A percentile compares a stretch with the other conserved stretches of the same genome.
Conservation (phyloP, 306 rosid species). For the Cucurbita moschata region DNA sequence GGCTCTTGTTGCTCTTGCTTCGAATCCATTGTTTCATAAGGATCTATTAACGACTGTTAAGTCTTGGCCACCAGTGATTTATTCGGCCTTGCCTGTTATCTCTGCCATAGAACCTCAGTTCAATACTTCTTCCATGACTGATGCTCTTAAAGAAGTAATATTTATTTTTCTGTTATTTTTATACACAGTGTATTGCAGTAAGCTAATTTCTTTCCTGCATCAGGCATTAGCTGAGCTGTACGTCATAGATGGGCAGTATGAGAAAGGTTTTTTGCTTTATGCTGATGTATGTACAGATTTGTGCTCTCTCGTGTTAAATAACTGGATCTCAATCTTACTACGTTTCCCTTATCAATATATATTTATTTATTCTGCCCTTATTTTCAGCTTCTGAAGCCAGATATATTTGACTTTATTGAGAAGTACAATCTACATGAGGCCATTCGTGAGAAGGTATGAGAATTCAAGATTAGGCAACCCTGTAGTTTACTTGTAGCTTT, state of each 20-base stretch:
- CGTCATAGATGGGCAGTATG: slow-evolving; percentile 70
- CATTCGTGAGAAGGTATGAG: slow-evolving; percentile 71
- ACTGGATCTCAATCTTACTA: neutral
- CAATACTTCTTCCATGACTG: slow-evolving; percentile 69
- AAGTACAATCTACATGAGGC: slow-evolving; percentile 63
- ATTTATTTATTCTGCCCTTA: slow-evolving; percentile 1
- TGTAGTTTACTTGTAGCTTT: neutral
- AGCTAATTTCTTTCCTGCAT: slow-evolving; percentile 13
- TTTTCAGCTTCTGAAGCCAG: slow-evolving; percentile 84
- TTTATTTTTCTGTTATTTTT: neutral
- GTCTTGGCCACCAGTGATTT: slow-evolving; percentile 77
- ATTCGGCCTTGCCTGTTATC: slow-evolving; percentile 71
- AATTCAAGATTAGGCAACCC: neutral
- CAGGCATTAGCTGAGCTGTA: slow-evolving; percentile 88
- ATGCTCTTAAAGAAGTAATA: slow-evolving; percentile 73
- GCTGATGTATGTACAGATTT: slow-evolving; percentile 65
- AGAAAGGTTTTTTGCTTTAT: slow-evolving; percentile 73
- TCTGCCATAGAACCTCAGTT: slow-evolving; percentile 93
- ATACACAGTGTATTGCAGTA: neutral
- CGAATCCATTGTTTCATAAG: slow-evolving; percentile 75
- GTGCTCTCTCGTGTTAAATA: neutral
- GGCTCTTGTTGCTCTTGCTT: slow-evolving; percentile 89
- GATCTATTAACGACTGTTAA: slow-evolving; percentile 59
- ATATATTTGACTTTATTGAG: slow-evolving; percentile 78
- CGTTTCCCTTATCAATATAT: neutral